Conservation (phyloP, 441 rosid genomes). For the Erodium moschatum region DNA sequence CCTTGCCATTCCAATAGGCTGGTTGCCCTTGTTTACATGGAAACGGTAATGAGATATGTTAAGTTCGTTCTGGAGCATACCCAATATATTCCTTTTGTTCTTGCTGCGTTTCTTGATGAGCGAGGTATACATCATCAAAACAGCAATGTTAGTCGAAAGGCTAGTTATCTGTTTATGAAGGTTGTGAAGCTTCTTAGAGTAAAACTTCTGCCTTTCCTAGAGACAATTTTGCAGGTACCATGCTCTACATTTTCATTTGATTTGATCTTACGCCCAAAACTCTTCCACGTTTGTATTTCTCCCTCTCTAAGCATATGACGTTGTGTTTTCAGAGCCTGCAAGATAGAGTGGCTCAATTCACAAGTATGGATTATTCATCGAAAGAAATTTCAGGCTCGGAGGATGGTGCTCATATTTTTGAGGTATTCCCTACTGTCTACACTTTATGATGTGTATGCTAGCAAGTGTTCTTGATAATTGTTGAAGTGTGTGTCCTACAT, state of each 20-base stretch:
- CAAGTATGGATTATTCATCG: conserved; percentile 39
- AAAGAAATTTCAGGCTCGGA: conserved; percentile 59
- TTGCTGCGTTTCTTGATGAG: conserved; percentile 77
- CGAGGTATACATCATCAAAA: conserved; percentile 91
- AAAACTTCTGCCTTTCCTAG: conserved; percentile 80
- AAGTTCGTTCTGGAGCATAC: conserved; percentile 70
- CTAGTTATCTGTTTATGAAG: conserved; percentile 85
- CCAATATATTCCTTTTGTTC: conserved; percentile 54
- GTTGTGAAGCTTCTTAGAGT: conserved; percentile 70
- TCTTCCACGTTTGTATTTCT: background rate
- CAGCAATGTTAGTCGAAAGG: conserved; percentile 69
- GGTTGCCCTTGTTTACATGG: conserved; percentile 81
- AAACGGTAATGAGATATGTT: conserved; percentile 64
- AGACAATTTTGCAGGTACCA: conserved; percentile 71
- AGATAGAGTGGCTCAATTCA: conserved; percentile 63
- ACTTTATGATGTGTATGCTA: background rate
- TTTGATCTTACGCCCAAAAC: conserved; percentile 5
- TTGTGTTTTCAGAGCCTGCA: conserved; percentile 53
- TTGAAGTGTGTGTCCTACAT: no score
- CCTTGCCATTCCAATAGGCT: conserved; percentile 79
- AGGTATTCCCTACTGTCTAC: conserved; percentile 36
- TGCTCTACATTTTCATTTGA: background rate
- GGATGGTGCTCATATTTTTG: conserved; percentile 80
- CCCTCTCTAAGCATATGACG: background rate
- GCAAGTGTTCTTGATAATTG: background rate